Evolutionary conservation across 2,329 filamentous ascomycete species (phyloP).

Genomic region (Ciborinia camelliae): DNA sequence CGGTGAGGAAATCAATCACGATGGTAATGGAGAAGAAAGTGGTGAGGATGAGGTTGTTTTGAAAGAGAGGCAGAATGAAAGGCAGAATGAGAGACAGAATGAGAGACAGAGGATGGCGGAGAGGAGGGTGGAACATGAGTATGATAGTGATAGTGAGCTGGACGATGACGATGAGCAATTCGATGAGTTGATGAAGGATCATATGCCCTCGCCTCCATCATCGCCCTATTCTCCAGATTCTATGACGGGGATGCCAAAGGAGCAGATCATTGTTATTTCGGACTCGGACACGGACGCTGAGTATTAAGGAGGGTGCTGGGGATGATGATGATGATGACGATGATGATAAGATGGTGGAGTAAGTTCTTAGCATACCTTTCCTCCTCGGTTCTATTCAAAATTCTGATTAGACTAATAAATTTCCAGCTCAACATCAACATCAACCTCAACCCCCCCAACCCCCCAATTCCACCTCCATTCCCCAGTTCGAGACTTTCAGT

Average conservation of each 20-base stretch:
- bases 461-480: neutral
- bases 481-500: neutral
- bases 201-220: neutral
- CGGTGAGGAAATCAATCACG: neutral
- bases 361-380: neutral
- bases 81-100: neutral
- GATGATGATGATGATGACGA: neutral
- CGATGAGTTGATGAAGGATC: neutral
- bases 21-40: neutral
- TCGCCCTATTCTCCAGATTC: neutral
- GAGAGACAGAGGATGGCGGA: neutral
- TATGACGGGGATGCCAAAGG: neutral
- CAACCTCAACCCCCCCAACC: neutral
- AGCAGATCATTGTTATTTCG: neutral
- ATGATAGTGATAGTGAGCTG: slow-evolving; percentile 19
- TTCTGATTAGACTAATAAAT: neutral
- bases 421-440: neutral
- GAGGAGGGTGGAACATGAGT: neutral
- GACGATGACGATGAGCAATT: neutral
- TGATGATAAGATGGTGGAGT: neutral
- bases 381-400: neutral
- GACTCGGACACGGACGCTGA: slow-evolving; percentile 1
- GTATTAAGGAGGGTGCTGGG: no score
- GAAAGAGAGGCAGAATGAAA: slow-evolving; percentile 1
- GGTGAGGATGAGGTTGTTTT: neutral